Base-by-base conservation (phyloP, 371 early-diverging fungal genomes). In the Mucor mucedo region DNA sequence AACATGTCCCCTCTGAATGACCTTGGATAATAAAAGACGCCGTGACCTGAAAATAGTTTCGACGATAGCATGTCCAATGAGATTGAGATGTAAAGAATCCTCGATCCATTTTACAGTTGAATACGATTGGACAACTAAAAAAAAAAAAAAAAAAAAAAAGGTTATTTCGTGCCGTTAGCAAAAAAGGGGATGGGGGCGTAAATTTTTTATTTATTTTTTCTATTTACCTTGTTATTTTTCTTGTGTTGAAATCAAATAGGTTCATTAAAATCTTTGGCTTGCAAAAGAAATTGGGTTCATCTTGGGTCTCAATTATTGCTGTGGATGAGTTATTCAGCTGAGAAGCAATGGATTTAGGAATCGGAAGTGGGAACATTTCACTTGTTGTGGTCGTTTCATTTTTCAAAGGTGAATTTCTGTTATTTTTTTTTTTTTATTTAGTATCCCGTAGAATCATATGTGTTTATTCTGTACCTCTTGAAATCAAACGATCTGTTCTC, bases 11-110 rank as follows among this genome's bases (percentile, higher is more conserved):
- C 38, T 79, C 77, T 35, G 71, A 73, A 21, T 76, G 62, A 33
- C 77, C 83, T 5, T 72, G 53, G 39, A 88, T 74, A 33, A 71
- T 66, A 60, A 90, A 89, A 4, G 88, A 79, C 33, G 84, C 78
- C 62, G 90, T 88, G 35, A 94, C 84, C 71, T 94, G 92, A 58
- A 94, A 93, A 70, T 94, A 94, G 64, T 94, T 94, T 64, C 95
- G 84, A 33, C 95, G 87, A 71, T 94, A 94, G 66, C 95, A 94
- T 1, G 93, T 92, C 95, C 95, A 95, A 60, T 84, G 85, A 53
- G 81, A 84, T 33, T 87, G 78, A 28, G 87, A 84, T 4, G 87
- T 84, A 61, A 88, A 70, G 68, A 89, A 92, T 0, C 92, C 92
- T 54, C 85, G 79, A 62, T 90, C 91, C 61, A 91, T 77, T 50